Conservation (phyloP, 495 filamentous ascomycete genomes). For the Aspergillus olivimuriae region DNA sequence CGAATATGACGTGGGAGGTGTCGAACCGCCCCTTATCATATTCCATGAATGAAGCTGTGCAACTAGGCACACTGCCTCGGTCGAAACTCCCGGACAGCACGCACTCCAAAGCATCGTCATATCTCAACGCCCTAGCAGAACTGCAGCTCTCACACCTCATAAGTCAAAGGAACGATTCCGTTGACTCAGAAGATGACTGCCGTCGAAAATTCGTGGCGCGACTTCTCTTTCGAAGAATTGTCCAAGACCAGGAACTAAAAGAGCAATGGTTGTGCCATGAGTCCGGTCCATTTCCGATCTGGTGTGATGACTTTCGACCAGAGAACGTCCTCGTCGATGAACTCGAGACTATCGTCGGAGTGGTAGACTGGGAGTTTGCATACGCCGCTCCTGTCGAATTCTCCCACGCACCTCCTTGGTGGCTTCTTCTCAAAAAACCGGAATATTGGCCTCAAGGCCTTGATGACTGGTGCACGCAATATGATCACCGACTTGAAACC, state of each 20-base stretch:
- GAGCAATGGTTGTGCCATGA: not conserved
- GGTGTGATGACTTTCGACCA: conserved; percentile 21
- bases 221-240: conserved; percentile 28
- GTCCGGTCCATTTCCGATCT: conserved; percentile 8
- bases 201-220: conserved; percentile 37
- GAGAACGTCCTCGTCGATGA: conserved; percentile 17
- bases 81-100: conserved; percentile 29
- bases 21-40: conserved; percentile 14
- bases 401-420: conserved; percentile 25
- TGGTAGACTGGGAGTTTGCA: conserved; percentile 10
- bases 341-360: conserved; percentile 3
- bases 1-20: conserved; percentile 16
- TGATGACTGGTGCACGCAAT: conserved; percentile 16
- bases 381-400: conserved; percentile 6
- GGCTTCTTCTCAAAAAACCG: conserved; percentile 31
- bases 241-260: conserved; percentile 15
- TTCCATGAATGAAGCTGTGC: conserved; percentile 28
- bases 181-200: conserved; percentile 29
- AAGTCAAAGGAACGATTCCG: conserved; percentile 34
- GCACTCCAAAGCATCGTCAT: conserved; percentile 26
- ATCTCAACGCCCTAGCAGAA: conserved; percentile 32
- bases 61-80: conserved; percentile 19
- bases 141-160: conserved; percentile 34
- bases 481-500: conserved; percentile 11
- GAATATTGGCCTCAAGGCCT: conserved; percentile 18